Evolutionary conservation across 331 rosid genomes (phyloP).

Genomic region (Malus hybrid): DNA sequence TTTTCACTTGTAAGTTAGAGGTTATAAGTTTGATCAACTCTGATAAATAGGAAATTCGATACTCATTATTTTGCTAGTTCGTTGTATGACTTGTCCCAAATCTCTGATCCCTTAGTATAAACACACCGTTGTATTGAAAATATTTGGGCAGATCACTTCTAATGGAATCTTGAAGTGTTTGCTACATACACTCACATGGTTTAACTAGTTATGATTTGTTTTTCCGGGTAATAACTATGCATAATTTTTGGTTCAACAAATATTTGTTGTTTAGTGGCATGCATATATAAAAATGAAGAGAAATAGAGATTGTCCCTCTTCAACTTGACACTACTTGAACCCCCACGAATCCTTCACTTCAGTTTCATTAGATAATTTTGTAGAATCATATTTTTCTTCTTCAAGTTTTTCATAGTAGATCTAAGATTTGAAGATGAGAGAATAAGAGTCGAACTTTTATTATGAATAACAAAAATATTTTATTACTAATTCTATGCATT

Average conservation of each 20-base stretch:
- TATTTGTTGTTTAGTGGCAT: neutral
- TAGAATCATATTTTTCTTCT: no score
- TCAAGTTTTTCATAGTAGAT: neutral
- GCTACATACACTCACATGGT: neutral
- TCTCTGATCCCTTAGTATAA: neutral
- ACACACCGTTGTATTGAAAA: no score
- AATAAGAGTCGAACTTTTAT: no score
- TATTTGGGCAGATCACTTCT: neutral
- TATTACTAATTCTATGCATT: neutral
- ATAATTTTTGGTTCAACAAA: no score
- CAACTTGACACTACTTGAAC: neutral
- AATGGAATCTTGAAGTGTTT: neutral
- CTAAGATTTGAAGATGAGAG: neutral
- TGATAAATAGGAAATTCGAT: no score
- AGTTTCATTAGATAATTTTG: neutral
- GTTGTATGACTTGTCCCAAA: neutral
- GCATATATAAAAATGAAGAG: neutral
- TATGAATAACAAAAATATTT: no score
- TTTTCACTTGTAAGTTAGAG: no score
- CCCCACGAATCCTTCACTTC: neutral
- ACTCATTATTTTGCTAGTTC: no score
- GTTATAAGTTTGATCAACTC: no score
- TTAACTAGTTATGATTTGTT: neutral
- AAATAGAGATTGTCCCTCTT: neutral
- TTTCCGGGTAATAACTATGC: no score